Evolutionary conservation across 441 rosid genomes (phyloP).

Genomic region (Metrosideros polymorpha): DNA sequence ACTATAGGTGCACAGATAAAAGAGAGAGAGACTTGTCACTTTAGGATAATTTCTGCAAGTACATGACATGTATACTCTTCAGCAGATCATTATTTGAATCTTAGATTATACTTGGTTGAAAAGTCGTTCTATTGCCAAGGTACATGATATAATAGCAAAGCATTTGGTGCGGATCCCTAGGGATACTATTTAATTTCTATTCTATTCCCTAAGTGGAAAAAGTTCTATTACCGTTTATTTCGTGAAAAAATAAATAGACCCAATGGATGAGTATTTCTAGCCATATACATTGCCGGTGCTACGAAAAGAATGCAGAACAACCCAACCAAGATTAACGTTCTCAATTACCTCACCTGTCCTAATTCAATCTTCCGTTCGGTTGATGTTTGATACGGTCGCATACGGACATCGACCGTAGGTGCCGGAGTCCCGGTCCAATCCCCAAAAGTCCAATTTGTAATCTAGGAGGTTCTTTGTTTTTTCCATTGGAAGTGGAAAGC

Average conservation of each 20-base stretch:
- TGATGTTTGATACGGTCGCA: background rate
- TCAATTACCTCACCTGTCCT: too few species aligned
- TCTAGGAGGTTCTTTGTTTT: background rate
- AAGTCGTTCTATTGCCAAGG: background rate
- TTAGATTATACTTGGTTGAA: background rate
- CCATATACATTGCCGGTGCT: too few species aligned
- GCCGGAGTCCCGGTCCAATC: background rate
- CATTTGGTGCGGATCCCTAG: background rate
- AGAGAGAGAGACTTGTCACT: background rate
- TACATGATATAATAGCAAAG: background rate
- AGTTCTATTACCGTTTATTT: too few species aligned
- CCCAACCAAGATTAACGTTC: too few species aligned
- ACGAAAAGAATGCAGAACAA: too few species aligned
- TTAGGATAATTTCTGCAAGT: background rate
- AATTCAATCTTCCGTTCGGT: background rate
- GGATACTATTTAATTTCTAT: too few species aligned
- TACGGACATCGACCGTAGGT: background rate
- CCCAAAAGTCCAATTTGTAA: background rate
- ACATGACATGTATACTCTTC: background rate
- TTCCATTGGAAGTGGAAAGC: background rate
- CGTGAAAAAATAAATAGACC: too few species aligned
- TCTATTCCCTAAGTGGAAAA: background rate
- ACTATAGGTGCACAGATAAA: background rate
- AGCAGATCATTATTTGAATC: background rate
- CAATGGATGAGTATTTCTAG: too few species aligned